Evolutionary conservation across 139 green algal genomes (phyloP).

Genomic region (Ettlia oleoabundans): DNA sequence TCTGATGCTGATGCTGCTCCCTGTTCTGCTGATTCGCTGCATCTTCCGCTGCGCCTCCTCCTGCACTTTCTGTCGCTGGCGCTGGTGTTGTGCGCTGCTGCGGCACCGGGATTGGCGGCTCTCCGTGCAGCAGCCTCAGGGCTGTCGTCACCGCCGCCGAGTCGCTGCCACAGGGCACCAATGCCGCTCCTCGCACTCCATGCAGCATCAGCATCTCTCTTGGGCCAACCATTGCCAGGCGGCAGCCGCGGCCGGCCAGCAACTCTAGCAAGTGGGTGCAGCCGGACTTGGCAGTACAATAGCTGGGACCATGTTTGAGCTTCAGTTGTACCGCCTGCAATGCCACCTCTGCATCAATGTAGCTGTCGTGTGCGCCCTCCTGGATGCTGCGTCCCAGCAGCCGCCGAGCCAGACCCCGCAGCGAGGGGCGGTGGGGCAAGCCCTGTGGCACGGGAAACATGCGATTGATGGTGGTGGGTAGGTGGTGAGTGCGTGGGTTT

Average conservation of each 20-base stretch:
- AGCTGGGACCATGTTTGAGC: conserved; percentile 33
- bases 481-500: too few species aligned
- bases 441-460: too few species aligned
- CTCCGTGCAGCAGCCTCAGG: background rate
- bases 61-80: background rate
- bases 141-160: background rate
- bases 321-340: conserved; percentile 70
- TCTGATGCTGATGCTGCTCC: too few species aligned
- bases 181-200: background rate
- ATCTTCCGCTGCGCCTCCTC: too few species aligned
- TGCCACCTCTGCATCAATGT: conserved; percentile 56
- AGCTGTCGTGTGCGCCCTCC: conserved; percentile 57
- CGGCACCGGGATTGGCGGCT: background rate
- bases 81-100: background rate
- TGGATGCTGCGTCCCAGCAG: conserved; percentile 61
- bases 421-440: background rate
- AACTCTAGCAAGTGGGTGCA: conserved; percentile 59
- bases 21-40: too few species aligned
- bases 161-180: conserved; percentile 3
- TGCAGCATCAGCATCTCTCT: conserved; percentile 51
- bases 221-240: conserved; percentile 63
- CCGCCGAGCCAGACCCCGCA: conserved; percentile 30
- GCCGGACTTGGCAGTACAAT: background rate
- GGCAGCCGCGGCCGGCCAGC: conserved; percentile 32
- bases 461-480: too few species aligned